Base-by-base conservation (phyloP, 306 rosid genomes). In the Rosa chinensis region DNA sequence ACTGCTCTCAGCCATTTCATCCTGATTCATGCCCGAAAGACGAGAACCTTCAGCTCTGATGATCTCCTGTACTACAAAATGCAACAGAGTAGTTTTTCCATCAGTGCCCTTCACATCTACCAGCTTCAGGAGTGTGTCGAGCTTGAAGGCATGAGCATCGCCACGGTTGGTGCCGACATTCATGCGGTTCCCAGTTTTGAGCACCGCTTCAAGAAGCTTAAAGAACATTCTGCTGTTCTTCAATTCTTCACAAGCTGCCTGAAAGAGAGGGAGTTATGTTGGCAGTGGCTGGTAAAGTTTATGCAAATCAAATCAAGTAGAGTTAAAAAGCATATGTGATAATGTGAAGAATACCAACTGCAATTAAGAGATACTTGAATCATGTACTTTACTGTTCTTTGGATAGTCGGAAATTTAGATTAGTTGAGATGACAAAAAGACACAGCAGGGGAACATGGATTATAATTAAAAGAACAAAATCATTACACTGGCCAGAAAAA, bases 141-240 rank as follows among this genome's bases (percentile, higher is more conserved):
- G 95, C 85, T 92, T 92, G 82, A 92, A 92, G 21, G 97, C 98
- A 12, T 87, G 97, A 11, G 98, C 97, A 76, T 92, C 97, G 10
- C 98, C 98, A 1, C 97, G 95, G 44, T 89, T 89, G 59, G 98
- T 94, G 80, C 98, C 98, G 70, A 92, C 88, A 72, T 94, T 94
- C 98, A 94, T 90, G 8, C 97, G 90, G 73, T 94, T 94, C 83
- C 98, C 98, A 12, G 98, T 91, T 82, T 86, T 94, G 59, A 94
- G 92, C 63, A 92, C 97, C 4, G 97, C 97, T 82, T 94, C 97
- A 21, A 94, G 97, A 82, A 92, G 93, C 85, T 94, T 94, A 80
- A 86, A 58, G 85, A 94, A 92, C 95, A 94, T 88, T 81, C 88
- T 86, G 85, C 91, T 94, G 66, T 71, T 91, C 81, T 70, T 91